Base-by-base conservation (phyloP, 768 basidiomycete genomes). In the Lentinula sp. region DNA sequence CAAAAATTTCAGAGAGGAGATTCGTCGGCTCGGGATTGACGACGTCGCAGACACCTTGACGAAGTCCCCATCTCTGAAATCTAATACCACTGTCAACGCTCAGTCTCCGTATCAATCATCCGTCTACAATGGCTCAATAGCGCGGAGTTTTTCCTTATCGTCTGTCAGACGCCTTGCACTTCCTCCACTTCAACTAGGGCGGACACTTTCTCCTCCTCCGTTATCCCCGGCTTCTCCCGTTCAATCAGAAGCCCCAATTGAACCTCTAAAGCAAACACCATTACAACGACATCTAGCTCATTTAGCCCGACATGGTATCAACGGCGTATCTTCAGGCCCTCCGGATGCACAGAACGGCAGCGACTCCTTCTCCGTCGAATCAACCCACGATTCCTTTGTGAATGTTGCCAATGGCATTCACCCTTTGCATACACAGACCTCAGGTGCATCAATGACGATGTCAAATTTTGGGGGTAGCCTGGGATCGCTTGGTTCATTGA, bases 1-100 rank as follows among this genome's bases (percentile, higher is more conserved):
- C 59, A 91, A 88, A 72, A 92, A 92, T 68, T 94, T 92, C 74
- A 73, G 83, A 3, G 92, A 93, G 41, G 92, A 94, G 69, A 88
- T 94, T 49, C 81, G 82, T 54, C 84, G 89, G 4, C 75, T 94
- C 50, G 81, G 79, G 1, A 79, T 87, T 6, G 88, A 76, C 46
- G 70, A 88, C 48, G 68, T 74, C 20, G 78, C 85, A 16, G 85
- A 86, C 52, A 77, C 78, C 46, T 67, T 73, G 61, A 72, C 76
- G 5, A 52, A 78, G 15, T 74, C 79, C 12, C 74, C 75, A 10
- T 73, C 76, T 23, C 64, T 73, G 10, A 72, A 71, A 59, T 74
- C 77, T n/a, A 36, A 37, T 37, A 74, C 74, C 39, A 58, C 67
- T n/a, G 62, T 66, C 43, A 64, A 72, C 15, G 60, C 70, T 5